Conservation (phyloP, 140 eudicot genomes). For the Senecio squalidus region DNA sequence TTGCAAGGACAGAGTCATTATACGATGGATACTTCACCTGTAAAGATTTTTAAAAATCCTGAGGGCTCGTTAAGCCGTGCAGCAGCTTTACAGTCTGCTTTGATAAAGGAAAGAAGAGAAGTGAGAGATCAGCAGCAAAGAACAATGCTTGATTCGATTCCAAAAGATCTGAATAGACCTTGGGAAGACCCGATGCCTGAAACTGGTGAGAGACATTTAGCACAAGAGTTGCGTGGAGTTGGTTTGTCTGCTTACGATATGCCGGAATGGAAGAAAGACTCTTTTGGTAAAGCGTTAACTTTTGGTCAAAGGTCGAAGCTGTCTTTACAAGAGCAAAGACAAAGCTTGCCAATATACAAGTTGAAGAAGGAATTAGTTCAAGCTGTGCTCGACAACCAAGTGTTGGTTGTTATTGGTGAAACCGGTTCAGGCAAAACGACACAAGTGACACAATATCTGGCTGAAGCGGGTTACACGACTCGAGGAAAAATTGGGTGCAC, state of each 20-base stretch:
- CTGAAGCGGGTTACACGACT: constrained; percentile 94
- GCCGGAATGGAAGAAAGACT: constrained; percentile 96
- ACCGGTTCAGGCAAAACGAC: constrained; percentile 98
- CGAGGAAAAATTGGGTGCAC: constrained; percentile 90
- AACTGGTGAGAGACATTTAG: constrained; percentile 85
- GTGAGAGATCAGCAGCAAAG: constrained; percentile 86
- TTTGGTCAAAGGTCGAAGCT: constrained; percentile 92
- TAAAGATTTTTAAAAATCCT: constrained; percentile 79
- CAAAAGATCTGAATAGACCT: constrained; percentile 90
- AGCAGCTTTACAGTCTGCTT: constrained; percentile 83
- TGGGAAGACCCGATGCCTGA: constrained; percentile 99
- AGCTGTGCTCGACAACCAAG: constrained; percentile 90
- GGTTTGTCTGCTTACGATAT: constrained; percentile 81
- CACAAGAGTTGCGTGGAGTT: constrained; percentile 89
- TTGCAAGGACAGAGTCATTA: constrained; percentile 68
- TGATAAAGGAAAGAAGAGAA: constrained; percentile 89
- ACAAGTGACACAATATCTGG: constrained; percentile 85
- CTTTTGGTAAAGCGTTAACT: constrained; percentile 68
- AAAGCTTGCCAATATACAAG: constrained; percentile 75
- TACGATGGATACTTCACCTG: constrained; percentile 80
- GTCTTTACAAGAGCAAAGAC: constrained; percentile 86
- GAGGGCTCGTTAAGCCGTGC: constrained; percentile 97
- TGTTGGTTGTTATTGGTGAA: constrained; percentile 87
- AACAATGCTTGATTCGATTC: constrained; percentile 85
- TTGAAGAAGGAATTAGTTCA: constrained; percentile 74